Percentiles rank a stretch among this genome's conserved stretches.
These are phyloP conservation scores for Fistulifera solaris DNA, from an alignment of 108 stramenopile species.

Conservation along the genomic window DNA sequence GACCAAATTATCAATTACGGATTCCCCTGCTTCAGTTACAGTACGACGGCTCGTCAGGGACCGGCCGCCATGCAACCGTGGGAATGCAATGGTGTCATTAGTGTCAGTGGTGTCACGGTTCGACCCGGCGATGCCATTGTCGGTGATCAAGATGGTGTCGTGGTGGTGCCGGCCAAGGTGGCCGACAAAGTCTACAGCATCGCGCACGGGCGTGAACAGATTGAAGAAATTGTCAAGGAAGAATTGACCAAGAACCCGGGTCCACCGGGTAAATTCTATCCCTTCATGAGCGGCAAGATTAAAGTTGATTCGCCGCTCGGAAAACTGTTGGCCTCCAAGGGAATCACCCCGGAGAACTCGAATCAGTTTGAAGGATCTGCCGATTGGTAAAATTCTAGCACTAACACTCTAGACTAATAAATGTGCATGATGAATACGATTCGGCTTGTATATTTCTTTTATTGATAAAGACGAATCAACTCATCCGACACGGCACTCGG, in stretches of 20 bases:
- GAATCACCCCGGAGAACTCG: conserved; percentile 83
- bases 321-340: conserved; percentile 69
- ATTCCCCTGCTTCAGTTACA: conserved; percentile 59
- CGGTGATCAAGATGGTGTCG: conserved; percentile 89
- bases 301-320: conserved; percentile 83
- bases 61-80: conserved; percentile 88
- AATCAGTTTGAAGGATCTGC: conserved; percentile 87
- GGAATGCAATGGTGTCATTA: conserved; percentile 80
- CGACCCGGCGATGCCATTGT: conserved; percentile 86
- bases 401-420: neutral
- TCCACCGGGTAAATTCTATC: conserved; percentile 86
- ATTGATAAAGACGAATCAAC: conserved; percentile 92
- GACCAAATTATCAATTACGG: conserved; percentile 88
- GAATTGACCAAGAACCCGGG: conserved; percentile 84
- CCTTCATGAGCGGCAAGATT: conserved; percentile 88
- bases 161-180: conserved; percentile 82
- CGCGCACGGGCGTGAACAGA: conserved; percentile 81
- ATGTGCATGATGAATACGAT: neutral
- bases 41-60: conserved; percentile 35
- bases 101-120: conserved; percentile 57
- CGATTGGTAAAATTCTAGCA: conserved; percentile 55
- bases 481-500: conserved; percentile 98
- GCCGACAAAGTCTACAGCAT: conserved; percentile 82
- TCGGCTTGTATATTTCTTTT: conserved; percentile 5
- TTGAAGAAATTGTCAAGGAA: conserved; percentile 88